These are phyloP conservation scores for Meripilus lineatus DNA, from an alignment of 1,284 basidiomycete species.

Conservation along the genomic window DNA sequence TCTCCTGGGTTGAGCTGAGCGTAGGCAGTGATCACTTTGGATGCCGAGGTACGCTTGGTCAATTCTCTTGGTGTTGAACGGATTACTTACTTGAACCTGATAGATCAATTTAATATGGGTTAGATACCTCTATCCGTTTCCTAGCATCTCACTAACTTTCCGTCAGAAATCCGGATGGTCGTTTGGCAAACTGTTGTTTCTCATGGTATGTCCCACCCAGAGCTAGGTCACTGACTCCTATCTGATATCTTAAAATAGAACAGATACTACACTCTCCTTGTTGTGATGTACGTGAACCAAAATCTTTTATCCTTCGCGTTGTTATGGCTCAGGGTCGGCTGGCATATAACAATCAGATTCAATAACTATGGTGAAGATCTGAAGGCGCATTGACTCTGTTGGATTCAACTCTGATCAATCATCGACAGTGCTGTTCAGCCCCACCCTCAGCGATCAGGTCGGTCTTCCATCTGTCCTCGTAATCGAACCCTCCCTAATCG, in stretches of 20 bases:
- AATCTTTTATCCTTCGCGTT: too few relatives aligned
- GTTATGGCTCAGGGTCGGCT: not conserved
- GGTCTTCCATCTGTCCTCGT: not conserved
- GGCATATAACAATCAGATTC: too few relatives aligned
- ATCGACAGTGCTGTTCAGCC: not conserved
- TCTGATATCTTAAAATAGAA: constrained; percentile 3
- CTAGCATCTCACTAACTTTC: too few relatives aligned
- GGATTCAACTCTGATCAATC: not conserved
- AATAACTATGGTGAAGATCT: constrained; percentile 2
- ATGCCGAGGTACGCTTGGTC: constrained; percentile 40
- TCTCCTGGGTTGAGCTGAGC: not conserved
- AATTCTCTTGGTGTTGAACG: not conserved
- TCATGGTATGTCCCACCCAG: constrained; percentile 33
- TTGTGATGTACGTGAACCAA: constrained; percentile 2
- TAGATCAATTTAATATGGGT: constrained; percentile 55
- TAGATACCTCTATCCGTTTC: constrained; percentile 8
- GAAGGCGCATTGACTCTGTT: too few relatives aligned
- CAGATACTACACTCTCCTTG: constrained; percentile 4
- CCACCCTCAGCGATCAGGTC: not conserved
- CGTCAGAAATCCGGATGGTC: constrained; percentile 49
- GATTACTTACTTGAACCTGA: not conserved
- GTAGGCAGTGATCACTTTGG: constrained; percentile 43
- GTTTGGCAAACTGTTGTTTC: constrained; percentile 44
- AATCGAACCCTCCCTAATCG: not conserved
- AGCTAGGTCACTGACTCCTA: not conserved